Evolutionary conservation across 78 protist genomes (phyloP).

Genomic region (Dictyostelium intermedium): DNA sequence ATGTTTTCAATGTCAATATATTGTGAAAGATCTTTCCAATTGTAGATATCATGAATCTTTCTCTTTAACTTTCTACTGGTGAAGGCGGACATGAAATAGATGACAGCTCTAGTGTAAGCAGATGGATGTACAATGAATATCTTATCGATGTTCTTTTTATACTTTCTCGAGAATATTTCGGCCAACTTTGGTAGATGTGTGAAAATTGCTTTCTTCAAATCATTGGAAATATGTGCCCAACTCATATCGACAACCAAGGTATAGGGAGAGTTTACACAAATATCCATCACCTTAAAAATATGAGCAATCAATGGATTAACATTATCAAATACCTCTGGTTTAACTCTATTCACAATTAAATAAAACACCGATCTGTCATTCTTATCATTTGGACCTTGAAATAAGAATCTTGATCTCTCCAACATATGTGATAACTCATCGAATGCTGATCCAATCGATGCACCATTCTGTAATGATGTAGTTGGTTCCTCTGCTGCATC

Average conservation of each 20-base stretch:
- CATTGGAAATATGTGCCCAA: slow-evolving; percentile 65
- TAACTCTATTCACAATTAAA: slow-evolving; percentile 60
- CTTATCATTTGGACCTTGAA: slow-evolving; percentile 77
- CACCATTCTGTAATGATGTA: background rate
- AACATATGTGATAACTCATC: slow-evolving; percentile 57
- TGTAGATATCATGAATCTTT: slow-evolving; percentile 75
- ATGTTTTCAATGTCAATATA: slow-evolving; percentile 52
- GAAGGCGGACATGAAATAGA: slow-evolving; percentile 66
- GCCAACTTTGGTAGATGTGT: slow-evolving; percentile 65
- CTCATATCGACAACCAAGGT: slow-evolving; percentile 80
- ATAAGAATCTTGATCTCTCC: slow-evolving; percentile 78
- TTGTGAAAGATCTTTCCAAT: slow-evolving; percentile 74
- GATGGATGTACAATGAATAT: slow-evolving; percentile 81
- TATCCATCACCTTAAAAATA: slow-evolving; percentile 71
- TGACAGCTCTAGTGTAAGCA: slow-evolving; percentile 62
- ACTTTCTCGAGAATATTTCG: slow-evolving; percentile 62
- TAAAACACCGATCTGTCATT: slow-evolving; percentile 69
- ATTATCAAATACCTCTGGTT: slow-evolving; percentile 60
- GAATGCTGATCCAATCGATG: slow-evolving; percentile 9
- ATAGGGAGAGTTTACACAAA: slow-evolving; percentile 26
- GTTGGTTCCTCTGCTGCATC: slow-evolving; percentile 29
- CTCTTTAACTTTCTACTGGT: slow-evolving; percentile 58
- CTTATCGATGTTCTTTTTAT: slow-evolving; percentile 74
- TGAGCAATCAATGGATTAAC: slow-evolving; percentile 77
- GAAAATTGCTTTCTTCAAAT: slow-evolving; percentile 39